phyloP scores from a whole-genome alignment of 2,329 filamentous ascomycete genomes.

The Graphium sp. region DNA sequence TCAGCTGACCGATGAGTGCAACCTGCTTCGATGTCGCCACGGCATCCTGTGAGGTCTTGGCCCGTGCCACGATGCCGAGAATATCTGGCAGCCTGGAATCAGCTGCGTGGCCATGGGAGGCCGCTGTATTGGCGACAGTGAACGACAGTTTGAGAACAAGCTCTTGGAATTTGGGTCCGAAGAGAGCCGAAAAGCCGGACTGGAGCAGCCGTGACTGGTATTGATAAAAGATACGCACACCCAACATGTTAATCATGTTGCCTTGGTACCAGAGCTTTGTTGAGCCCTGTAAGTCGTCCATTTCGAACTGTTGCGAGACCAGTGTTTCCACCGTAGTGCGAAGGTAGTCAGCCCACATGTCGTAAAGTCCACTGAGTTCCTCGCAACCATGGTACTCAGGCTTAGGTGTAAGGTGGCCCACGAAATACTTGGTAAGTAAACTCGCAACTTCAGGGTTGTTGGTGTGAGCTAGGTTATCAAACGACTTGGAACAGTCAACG shows the following conservation, averaged over 20 bases:
- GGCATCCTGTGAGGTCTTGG: constrained; percentile 22
- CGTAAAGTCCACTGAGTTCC: constrained; percentile 26
- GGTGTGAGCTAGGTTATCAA: constrained; percentile 35
- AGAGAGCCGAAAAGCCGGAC: constrained; percentile 29
- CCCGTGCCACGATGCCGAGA: constrained; percentile 10
- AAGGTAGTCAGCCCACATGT: constrained; percentile 32
- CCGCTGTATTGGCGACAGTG: constrained; percentile 22
- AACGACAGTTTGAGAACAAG: constrained; percentile 35
- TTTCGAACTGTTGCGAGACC: constrained; percentile 34
- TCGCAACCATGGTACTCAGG: constrained; percentile 24
- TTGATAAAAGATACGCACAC: constrained; percentile 31
- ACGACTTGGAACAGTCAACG: constrained; percentile 33
- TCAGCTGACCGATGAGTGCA: constrained; percentile 29
- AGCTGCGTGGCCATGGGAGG: constrained; percentile 14
- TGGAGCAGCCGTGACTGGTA: constrained; percentile 34
- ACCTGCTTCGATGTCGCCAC: constrained; percentile 28
- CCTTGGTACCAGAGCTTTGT: constrained; percentile 27
- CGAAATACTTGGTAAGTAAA: constrained; percentile 35
- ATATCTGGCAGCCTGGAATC: constrained; percentile 17
- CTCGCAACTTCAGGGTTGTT: constrained; percentile 36
- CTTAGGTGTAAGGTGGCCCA: constrained; percentile 31
- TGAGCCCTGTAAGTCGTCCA: constrained; percentile 29
- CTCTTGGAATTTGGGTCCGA: constrained; percentile 32
- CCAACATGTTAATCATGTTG: constrained; percentile 27
- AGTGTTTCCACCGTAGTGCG: constrained; percentile 30